Percentiles rank a stretch among this genome's conserved stretches.
Evolutionary conservation across 305 asterid genomes (phyloP).

Genomic region (Striga hermonthica): DNA sequence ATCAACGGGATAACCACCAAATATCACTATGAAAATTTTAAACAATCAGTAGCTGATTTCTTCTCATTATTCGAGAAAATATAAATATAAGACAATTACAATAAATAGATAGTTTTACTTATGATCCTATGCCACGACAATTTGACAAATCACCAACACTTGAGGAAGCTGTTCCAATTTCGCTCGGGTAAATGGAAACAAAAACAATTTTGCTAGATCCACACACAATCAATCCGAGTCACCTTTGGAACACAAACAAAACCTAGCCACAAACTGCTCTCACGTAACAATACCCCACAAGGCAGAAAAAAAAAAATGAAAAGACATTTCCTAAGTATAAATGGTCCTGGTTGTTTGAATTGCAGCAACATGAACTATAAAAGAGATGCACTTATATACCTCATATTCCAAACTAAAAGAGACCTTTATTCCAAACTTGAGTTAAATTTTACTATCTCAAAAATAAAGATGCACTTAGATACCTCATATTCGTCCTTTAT

Average conservation of each 20-base stretch:
- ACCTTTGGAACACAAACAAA: not conserved
- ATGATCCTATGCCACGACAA: not conserved
- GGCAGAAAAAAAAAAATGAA: not conserved
- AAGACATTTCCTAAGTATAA: no score
- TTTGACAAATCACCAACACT: not conserved
- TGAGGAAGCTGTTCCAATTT: not conserved
- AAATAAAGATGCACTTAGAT: no score
- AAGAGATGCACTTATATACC: no score
- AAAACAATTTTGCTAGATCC: not conserved
- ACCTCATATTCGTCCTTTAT: no score
- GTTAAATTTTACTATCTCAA: no score
- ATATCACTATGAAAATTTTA: constrained; percentile 11
- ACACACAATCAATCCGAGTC: not conserved
- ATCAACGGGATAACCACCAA: not conserved
- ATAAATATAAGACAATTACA: not conserved
- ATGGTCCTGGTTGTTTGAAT: no score
- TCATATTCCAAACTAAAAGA: no score
- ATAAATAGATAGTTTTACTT: not conserved
- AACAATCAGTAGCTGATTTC: not conserved
- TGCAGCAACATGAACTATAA: no score
- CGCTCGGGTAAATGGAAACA: not conserved
- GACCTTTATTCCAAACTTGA: no score
- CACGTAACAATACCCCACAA: not conserved
- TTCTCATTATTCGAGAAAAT: constrained; percentile 1
- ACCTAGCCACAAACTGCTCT: not conserved